A percentile compares a stretch with the other conserved stretches of the same genome.
These are phyloP conservation scores for Kalanchoe fedtschenkoi DNA, from an alignment of 164 flowering plant species.

Conservation along the genomic window DNA sequence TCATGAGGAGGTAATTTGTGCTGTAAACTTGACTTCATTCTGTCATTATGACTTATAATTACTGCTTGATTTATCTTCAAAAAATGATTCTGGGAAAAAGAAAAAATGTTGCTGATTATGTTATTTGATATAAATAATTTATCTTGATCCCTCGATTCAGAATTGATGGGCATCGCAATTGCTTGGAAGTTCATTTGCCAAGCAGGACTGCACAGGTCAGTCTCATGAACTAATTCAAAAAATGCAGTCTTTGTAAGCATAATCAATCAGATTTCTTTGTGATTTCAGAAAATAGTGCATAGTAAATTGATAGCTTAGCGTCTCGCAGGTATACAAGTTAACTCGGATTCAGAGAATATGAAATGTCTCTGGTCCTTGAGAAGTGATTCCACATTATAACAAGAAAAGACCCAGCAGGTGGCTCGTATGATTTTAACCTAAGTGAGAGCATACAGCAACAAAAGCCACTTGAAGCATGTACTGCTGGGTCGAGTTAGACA, in stretches of 20 bases:
- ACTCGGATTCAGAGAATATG: conserved; percentile 56
- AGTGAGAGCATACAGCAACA: neutral
- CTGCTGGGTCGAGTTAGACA: too few species aligned
- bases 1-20: conserved; percentile 37
- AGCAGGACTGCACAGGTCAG: conserved; percentile 84
- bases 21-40: neutral
- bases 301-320: neutral
- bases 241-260: too few species aligned
- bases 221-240: neutral
- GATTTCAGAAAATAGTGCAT: neutral
- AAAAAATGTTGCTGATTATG: neutral
- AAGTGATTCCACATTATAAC: too few species aligned
- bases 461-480: neutral
- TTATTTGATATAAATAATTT: neutral
- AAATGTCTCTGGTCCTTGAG: conserved; percentile 9
- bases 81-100: neutral
- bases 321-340: conserved; percentile 59
- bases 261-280: neutral
- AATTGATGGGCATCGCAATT: conserved; percentile 52
- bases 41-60: neutral
- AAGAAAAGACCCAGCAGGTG: too few species aligned
- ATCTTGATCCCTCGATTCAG: conserved; percentile 20
- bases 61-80: neutral
- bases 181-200: conserved; percentile 66
- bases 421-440: neutral